phyloP scores from a whole-genome alignment of 1,284 basidiomycete species.

The Ustilago cynodontis region DNA sequence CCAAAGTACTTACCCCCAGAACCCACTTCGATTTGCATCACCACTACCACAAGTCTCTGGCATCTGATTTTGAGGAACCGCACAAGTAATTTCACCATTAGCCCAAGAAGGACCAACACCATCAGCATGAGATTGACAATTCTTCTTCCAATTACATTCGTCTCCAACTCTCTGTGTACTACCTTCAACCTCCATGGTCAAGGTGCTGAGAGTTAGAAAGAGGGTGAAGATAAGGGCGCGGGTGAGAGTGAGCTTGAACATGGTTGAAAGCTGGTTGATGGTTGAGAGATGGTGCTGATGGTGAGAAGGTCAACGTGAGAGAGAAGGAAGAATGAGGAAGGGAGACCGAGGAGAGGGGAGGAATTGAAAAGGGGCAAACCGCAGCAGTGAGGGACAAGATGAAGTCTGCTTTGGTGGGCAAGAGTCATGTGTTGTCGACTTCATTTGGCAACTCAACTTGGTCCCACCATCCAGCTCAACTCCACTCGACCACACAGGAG shows the following conservation, averaged over 20 bases:
- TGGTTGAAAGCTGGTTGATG: too few species aligned
- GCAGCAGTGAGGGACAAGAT: neutral
- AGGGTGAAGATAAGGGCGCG: neutral
- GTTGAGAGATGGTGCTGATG: too few species aligned
- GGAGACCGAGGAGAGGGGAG: neutral
- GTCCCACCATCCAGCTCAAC: neutral
- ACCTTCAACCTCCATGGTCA: neutral
- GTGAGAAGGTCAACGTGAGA: too few species aligned
- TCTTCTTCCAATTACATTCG: constrained; percentile 26
- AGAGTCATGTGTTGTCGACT: neutral
- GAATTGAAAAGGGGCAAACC: neutral
- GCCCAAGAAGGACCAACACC: constrained; percentile 28
- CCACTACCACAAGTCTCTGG: constrained; percentile 33
- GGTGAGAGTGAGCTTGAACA: neutral
- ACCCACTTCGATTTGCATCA: constrained; percentile 5
- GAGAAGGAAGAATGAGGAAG: neutral
- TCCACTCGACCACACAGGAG: neutral
- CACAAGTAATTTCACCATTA: constrained; percentile 27
- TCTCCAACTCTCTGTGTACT: constrained; percentile 25
- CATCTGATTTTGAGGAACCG: neutral
- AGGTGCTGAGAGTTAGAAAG: neutral
- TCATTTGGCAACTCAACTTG: neutral
- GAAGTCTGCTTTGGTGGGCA: neutral
- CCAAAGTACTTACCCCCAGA: constrained; percentile 29
- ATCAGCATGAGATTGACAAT: constrained; percentile 18